Evolutionary conservation across 495 filamentous ascomycete genomes (phyloP).

Genomic region (Lophiostoma macrostomum): DNA sequence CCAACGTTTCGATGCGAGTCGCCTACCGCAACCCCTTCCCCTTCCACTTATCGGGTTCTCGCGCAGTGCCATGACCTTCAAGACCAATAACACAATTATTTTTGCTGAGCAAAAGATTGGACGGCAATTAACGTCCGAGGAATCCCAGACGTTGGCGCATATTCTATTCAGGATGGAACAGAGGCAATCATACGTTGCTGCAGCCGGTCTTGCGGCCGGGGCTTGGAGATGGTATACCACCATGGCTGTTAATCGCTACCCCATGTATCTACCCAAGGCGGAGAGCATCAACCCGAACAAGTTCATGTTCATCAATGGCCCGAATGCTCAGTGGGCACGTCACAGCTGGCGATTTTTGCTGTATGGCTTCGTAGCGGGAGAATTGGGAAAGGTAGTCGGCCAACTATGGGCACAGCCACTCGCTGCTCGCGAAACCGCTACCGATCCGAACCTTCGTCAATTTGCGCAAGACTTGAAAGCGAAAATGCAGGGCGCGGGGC

Average conservation of each 20-base stretch:
- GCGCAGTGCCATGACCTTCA: background rate
- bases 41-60: conserved; percentile 20
- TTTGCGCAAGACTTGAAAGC: conserved; percentile 16
- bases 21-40: conserved; percentile 20
- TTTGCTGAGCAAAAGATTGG: conserved; percentile 7
- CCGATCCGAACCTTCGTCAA: conserved; percentile 16
- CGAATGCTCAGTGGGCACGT: conserved; percentile 16
- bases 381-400: conserved; percentile 18
- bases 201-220: conserved; percentile 8
- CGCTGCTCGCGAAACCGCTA: conserved; percentile 1
- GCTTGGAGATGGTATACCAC: conserved; percentile 13
- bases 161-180: conserved; percentile 7
- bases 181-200: conserved; percentile 7
- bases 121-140: conserved; percentile 15
- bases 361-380: conserved; percentile 6
- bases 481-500: background rate
- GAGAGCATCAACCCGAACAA: conserved; percentile 27
- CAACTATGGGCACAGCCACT: background rate
- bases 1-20: conserved; percentile 5
- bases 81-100: conserved; percentile 4
- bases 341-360: conserved; percentile 13
- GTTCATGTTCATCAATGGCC: conserved; percentile 27
- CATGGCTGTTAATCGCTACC: conserved; percentile 17
- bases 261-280: conserved; percentile 24
- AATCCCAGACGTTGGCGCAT: conserved; percentile 15